Evolutionary conservation across 495 filamentous ascomycete genomes (phyloP).

Genomic region (Trichocladium antarcticum): DNA sequence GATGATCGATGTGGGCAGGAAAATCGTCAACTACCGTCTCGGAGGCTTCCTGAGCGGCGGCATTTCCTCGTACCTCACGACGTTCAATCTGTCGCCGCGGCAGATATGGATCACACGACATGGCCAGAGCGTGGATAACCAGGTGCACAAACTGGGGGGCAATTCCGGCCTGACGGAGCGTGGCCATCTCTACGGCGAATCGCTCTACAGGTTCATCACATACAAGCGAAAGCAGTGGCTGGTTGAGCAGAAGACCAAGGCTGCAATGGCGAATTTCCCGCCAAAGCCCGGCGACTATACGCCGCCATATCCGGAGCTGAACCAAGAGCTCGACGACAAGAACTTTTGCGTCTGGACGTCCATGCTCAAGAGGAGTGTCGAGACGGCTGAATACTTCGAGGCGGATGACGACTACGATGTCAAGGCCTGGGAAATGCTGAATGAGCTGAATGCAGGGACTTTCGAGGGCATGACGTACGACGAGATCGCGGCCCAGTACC

Average conservation of each 20-base stretch:
- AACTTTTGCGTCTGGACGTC: constrained; percentile 98
- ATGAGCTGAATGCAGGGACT: constrained; percentile 82
- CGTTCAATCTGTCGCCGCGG: constrained; percentile 88
- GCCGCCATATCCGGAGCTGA: constrained; percentile 82
- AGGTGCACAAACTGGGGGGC: constrained; percentile 68
- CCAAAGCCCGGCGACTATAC: constrained; percentile 81
- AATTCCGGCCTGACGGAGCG: constrained; percentile 70
- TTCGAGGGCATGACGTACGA: constrained; percentile 94
- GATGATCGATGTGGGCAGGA: constrained; percentile 96
- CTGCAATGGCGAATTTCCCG: constrained; percentile 60
- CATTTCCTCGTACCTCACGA: constrained; percentile 83
- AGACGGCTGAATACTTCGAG: constrained; percentile 73
- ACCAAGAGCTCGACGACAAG: constrained; percentile 53
- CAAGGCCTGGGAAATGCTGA: constrained; percentile 96
- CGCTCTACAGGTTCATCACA: constrained; percentile 66
- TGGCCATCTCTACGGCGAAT: constrained; percentile 59
- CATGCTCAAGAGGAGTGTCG: constrained; percentile 79
- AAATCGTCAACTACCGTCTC: constrained; percentile 81
- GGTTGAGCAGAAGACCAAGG: constrained; percentile 60
- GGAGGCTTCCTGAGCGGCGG: constrained; percentile 83
- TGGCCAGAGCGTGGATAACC: constrained; percentile 74
- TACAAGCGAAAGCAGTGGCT: constrained; percentile 66
- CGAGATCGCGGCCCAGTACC: constrained; percentile 63
- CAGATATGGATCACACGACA: constrained; percentile 98
- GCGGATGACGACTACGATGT: constrained; percentile 95